These are phyloP conservation scores for Aspergillus vadensis DNA, from an alignment of 2,329 filamentous ascomycete species.

Conservation along the genomic window DNA sequence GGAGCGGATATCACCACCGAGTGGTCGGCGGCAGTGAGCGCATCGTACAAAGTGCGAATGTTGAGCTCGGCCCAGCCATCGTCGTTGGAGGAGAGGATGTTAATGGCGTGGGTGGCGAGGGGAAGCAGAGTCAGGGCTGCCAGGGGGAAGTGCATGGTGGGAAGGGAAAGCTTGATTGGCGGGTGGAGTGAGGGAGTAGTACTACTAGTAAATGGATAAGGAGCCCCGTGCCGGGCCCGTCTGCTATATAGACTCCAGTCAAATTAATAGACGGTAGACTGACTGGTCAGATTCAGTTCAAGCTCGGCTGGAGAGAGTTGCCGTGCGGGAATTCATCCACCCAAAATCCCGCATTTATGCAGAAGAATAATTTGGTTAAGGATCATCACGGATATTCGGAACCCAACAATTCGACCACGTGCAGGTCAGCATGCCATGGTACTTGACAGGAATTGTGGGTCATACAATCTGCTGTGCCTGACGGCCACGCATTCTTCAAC, in stretches of 20 bases:
- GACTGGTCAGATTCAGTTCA: not conserved
- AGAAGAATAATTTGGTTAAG: not conserved
- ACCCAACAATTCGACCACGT: not conserved
- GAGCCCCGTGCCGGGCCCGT: not conserved
- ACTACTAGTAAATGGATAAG: not conserved
- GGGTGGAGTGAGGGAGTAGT: not conserved
- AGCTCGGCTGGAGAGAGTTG: not conserved
- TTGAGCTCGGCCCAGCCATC: conserved; percentile 75
- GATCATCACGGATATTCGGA: not conserved
- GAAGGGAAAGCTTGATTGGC: not conserved
- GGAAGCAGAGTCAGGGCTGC: conserved; percentile 23
- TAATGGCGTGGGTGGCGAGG: conserved; percentile 39
- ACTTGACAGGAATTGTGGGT: not conserved
- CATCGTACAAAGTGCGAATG: conserved; percentile 61
- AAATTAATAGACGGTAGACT: no score
- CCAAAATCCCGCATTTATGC: not conserved
- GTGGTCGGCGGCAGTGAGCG: conserved; percentile 58
- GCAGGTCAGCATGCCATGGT: not conserved
- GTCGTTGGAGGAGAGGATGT: conserved; percentile 68
- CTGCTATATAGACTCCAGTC: not conserved
- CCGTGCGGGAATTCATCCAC: not conserved
- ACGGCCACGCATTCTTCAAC: not conserved
- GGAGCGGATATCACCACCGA: conserved; percentile 66
- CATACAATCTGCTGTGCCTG: not conserved
- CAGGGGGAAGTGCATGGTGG: conserved; percentile 28